Base-by-base conservation (phyloP, 2,329 filamentous ascomycete genomes). In the Fusarium verrucosum region DNA sequence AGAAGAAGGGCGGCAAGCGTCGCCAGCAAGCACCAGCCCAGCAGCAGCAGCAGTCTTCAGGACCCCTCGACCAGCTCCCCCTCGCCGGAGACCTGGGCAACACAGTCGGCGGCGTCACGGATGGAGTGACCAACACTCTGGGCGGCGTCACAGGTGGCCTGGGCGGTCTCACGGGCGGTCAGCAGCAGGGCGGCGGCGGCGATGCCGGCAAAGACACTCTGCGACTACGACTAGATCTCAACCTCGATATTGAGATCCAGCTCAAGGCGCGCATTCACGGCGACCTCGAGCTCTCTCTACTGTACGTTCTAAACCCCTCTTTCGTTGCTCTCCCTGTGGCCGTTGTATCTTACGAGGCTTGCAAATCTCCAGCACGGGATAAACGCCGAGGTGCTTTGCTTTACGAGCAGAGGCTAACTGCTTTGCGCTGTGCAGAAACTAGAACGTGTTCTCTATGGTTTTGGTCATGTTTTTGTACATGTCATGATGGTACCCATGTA, bases 251-350 rank as follows among this genome's bases (percentile, higher is more conserved):
- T 51, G 92, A 95, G 78, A 91, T 95, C 61, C 89, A 92, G 71
- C 84, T 95, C 62, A 95, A 95, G 82, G 92, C 92, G 20, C 89
- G 89, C 76, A 93, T 95, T 67, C 88, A 93, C 72, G 92, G 92
- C 72, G 92, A 96, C 79, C 79, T 96, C 68, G 93, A 92, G 35
- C 78, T 95, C 65, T 89, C 88, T 67, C 83, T 95, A 70, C 78
- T 85, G 83, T 85, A 80, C 74, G 83, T 83, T 26, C 11, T n/a
- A 13, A 32, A 7, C 43, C n/a, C 11, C 10, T 28, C 14, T 36
- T 33, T 20, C 36, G 22, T 44, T 22, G 33, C 16, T 20, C 16
- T 28, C 23, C 40, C 42, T 57, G 37, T 59, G 50, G 58, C 58
- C 52, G 43, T 57, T 41, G 68, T 71, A 63, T 72, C 70, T 72